Conservation (phyloP, 352 stramenopile genomes). For the Phytophthora niederhauseri region DNA sequence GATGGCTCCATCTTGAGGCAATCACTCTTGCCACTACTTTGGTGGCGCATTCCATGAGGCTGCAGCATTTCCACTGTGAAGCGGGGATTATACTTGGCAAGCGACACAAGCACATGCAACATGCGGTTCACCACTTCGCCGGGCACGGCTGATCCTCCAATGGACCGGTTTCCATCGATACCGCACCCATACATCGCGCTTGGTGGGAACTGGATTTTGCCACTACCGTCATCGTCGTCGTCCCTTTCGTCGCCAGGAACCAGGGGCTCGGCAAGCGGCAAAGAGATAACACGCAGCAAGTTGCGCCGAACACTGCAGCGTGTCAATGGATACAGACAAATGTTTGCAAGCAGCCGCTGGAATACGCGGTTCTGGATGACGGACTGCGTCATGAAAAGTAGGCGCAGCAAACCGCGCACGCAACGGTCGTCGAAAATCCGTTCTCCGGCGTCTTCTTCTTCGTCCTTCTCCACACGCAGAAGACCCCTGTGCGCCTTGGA, state of each 20-base stretch:
- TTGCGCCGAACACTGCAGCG: constrained; percentile 63
- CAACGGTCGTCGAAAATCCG: constrained; percentile 73
- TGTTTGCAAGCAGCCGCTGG: constrained; percentile 77
- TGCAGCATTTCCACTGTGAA: constrained; percentile 91
- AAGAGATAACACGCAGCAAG: constrained; percentile 66
- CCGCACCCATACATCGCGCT: constrained; percentile 58
- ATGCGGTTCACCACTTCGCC: constrained; percentile 91
- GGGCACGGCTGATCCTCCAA: constrained; percentile 49
- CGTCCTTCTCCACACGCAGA: constrained; percentile 73
- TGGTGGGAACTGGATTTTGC: constrained; percentile 59
- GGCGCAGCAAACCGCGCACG: constrained; percentile 66
- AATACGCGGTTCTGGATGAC: constrained; percentile 86
- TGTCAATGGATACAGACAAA: constrained; percentile 82
- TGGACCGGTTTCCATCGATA: constrained; percentile 37
- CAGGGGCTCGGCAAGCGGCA: constrained; percentile 52
- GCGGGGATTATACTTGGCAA: constrained; percentile 93
- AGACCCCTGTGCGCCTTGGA: constrained; percentile 52
- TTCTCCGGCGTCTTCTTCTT: constrained; percentile 66
- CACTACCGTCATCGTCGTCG: constrained; percentile 47
- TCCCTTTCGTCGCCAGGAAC: constrained; percentile 38
- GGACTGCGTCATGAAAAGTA: constrained; percentile 85
- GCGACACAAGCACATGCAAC: constrained; percentile 81
- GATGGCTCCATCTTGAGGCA: constrained; percentile 24
- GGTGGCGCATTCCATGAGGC: constrained; percentile 59
- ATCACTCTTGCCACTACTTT: constrained; percentile 11